Conservation (phyloP, 139 green algal genomes). For the Tetradesmus lagerheimii region DNA sequence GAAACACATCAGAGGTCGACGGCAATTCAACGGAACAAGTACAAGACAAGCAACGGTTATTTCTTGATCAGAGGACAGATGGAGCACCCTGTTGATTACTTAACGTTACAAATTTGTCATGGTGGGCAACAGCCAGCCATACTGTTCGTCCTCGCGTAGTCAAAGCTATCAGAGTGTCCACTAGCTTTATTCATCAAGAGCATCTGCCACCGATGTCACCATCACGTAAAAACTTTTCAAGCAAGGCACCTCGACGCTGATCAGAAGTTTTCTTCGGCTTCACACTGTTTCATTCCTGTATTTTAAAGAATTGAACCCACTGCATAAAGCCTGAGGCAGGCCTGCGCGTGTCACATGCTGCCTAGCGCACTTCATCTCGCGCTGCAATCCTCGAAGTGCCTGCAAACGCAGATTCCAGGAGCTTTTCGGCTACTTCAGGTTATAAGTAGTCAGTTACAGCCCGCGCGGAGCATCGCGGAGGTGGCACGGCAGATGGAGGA, state of each 20-base stretch:
- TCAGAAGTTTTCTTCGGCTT: too few species aligned
- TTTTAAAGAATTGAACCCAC: too few species aligned
- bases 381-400: not conserved
- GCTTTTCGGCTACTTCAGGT: not conserved
- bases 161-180: too few species aligned
- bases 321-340: not conserved
- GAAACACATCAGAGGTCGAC: too few species aligned
- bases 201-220: not conserved
- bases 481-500: conserved; percentile 19
- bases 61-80: too few species aligned
- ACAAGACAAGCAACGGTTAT: too few species aligned
- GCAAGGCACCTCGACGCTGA: too few species aligned
- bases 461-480: not conserved
- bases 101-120: not conserved
- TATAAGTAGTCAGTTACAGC: not conserved
- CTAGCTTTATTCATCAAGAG: too few species aligned
- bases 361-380: not conserved
- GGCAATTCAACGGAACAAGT: too few species aligned
- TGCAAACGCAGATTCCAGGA: not conserved
- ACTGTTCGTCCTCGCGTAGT: too few species aligned
- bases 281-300: too few species aligned
- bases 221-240: not conserved
- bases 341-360: not conserved
- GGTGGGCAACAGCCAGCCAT: not conserved
- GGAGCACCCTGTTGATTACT: not conserved